phyloP scores from a whole-genome alignment of 306 rosid genomes.

The Citrullus amarus region DNA sequence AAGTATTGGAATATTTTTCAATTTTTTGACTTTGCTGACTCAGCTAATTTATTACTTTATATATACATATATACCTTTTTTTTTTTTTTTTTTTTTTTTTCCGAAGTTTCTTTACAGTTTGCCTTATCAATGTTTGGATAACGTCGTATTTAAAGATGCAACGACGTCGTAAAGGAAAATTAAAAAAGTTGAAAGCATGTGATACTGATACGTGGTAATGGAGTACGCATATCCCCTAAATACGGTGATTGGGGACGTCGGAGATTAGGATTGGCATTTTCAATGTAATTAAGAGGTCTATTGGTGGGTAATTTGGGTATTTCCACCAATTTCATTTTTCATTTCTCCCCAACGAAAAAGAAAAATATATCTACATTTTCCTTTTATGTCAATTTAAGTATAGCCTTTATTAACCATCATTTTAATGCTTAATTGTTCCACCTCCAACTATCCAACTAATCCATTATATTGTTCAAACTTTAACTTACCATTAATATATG shows the following conservation, averaged over 20 bases:
- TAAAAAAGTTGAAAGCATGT: neutral
- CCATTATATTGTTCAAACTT: too few relatives aligned
- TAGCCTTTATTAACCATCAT: too few relatives aligned
- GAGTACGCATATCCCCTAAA: neutral
- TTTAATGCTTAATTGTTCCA: too few relatives aligned
- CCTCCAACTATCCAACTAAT: too few relatives aligned
- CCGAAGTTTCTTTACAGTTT: neutral
- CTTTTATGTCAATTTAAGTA: too few relatives aligned
- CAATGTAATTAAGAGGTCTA: neutral
- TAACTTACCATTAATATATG: too few relatives aligned
- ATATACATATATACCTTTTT: too few relatives aligned
- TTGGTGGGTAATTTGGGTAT: neutral
- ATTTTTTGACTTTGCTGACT: neutral
- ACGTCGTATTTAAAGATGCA: neutral
- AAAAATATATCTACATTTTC: too few relatives aligned
- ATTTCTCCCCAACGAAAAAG: too few relatives aligned
- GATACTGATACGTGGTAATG: neutral
- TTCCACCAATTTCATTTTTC: neutral
- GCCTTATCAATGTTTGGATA: slow-evolving; percentile 2
- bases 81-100: neutral
- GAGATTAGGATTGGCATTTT: neutral
- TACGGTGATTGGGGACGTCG: neutral
- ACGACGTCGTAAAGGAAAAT: neutral
- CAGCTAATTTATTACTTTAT: neutral
- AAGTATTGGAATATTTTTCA: neutral